Conservation (phyloP, 179 eudicot genomes). For the Camellia oleifera region DNA sequence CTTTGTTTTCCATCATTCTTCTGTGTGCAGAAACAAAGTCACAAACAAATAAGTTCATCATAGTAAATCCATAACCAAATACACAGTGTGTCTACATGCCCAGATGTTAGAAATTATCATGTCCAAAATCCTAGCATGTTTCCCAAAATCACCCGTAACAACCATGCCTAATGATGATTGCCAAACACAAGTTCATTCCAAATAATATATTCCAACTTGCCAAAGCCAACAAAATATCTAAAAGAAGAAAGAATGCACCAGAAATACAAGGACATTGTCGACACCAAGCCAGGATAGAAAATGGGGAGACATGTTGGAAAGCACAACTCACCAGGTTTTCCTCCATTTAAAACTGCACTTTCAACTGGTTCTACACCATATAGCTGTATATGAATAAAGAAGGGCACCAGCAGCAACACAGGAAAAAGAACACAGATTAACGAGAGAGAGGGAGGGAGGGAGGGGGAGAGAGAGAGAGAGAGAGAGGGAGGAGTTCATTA, state of each 20-base stretch:
- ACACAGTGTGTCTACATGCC: background rate
- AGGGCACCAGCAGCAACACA: background rate
- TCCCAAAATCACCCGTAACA: background rate
- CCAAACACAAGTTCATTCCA: background rate
- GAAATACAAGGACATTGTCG: background rate
- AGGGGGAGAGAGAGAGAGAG: background rate
- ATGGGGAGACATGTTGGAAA: background rate
- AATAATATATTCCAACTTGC: background rate
- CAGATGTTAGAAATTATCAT: background rate
- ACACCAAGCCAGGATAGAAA: background rate
- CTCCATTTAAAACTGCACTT: slow-evolving; percentile 67
- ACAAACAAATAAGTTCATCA: background rate
- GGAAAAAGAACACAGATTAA: background rate
- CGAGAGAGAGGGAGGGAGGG: background rate
- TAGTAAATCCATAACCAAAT: background rate
- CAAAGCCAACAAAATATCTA: background rate
- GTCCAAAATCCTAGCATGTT: background rate
- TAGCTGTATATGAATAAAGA: slow-evolving; percentile 29
- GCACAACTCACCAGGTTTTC: slow-evolving; percentile 51
- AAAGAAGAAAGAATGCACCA: background rate
- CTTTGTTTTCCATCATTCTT: background rate
- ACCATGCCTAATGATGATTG: background rate
- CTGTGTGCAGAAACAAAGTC: background rate
- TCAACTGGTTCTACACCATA: slow-evolving; percentile 67
- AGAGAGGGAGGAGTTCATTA: background rate